Evolutionary conservation across 2,329 filamentous ascomycete genomes (phyloP), one percentile per base, ranked within the genome.

Genomic region (Fusarium mundagurra): DNA sequence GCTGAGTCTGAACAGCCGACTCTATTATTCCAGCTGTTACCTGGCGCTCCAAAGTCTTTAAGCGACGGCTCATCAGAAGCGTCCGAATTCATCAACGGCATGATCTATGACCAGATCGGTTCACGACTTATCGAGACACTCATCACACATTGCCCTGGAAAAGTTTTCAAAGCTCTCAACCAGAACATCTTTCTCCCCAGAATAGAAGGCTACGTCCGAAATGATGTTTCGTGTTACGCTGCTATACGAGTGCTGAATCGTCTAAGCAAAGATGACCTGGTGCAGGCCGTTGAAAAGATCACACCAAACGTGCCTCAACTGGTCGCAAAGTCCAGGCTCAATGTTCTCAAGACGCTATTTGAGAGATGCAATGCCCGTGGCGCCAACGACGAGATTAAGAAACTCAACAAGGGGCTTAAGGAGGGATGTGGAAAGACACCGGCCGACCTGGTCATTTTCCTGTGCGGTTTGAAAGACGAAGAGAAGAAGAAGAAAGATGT

Each of bases 61-160:
- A 88, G 88, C 36, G 92, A 96, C 71, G 90, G 90, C 22, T 90
- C 90, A 4, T 93, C 94, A 39, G 92, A 92, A 55, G 93, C 93
- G 8, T 88, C 90, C 17, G 86, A 88, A 22, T 98, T 98, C 80
- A 89, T 98, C 80, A 95, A 93, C 78, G 92, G 93, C 64, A 89
- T 98, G 80, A 87, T 98, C 33, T 98, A 98, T 82, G 95, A 98
- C 79, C 88, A 93, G 4, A 92, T 98, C 59, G 96, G 96, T 22
- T 98, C 96, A 8, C 92, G 96, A 50, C 87, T 99, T 5, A 87
- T 98, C 29, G 96, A 99, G 84, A 94, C 92, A 1, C 92, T 99
- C 72, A 90, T 98, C 72, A 89, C 91, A 33, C 89, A 93, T 79
- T 91, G 92, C 22, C 95, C 96, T 0, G 95, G 94, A 48, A 98